Percentiles rank a stretch among this genome's conserved stretches.
phyloP scores from a whole-genome alignment of 768 basidiomycete species.

The Suillus clintonianus region DNA sequence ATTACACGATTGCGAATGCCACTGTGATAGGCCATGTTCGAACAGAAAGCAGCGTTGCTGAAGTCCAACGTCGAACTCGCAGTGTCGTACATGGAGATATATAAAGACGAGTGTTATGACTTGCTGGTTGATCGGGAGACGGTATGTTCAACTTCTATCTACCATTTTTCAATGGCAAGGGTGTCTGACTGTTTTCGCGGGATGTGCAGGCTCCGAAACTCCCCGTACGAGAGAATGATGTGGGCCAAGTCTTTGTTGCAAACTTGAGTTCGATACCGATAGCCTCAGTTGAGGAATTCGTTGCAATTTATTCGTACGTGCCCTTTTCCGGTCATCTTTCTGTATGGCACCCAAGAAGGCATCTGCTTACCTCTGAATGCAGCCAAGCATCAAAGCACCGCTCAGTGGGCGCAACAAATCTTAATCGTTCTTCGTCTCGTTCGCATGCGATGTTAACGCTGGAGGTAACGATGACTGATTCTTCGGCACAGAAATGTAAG shows the following conservation, averaged over 20 bases:
- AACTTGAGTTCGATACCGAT: constrained; percentile 46
- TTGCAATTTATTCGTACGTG: constrained; percentile 45
- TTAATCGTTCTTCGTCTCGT: constrained; percentile 84
- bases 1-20: not conserved
- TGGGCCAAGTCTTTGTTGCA: constrained; percentile 56
- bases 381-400: constrained; percentile 76
- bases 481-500: constrained; percentile 55
- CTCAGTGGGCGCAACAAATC: constrained; percentile 82
- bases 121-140: constrained; percentile 73
- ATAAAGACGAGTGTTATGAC: constrained; percentile 90
- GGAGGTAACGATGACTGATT: constrained; percentile 59
- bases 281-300: constrained; percentile 48
- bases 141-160: constrained; percentile 38
- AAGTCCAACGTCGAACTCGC: constrained; percentile 48
- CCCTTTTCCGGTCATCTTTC: not conserved
- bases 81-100: constrained; percentile 87
- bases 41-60: constrained; percentile 41
- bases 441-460: constrained; percentile 88
- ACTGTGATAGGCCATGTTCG: constrained; percentile 54
- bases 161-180: not conserved
- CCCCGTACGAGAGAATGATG: constrained; percentile 54
- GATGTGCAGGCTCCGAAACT: constrained; percentile 50
- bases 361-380: constrained; percentile 1
- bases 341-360: not conserved
- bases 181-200: not conserved